Evolutionary conservation across 768 basidiomycete species (phyloP), one percentile per base, ranked within the genome.

Genomic region (Tulasnella sp.): DNA sequence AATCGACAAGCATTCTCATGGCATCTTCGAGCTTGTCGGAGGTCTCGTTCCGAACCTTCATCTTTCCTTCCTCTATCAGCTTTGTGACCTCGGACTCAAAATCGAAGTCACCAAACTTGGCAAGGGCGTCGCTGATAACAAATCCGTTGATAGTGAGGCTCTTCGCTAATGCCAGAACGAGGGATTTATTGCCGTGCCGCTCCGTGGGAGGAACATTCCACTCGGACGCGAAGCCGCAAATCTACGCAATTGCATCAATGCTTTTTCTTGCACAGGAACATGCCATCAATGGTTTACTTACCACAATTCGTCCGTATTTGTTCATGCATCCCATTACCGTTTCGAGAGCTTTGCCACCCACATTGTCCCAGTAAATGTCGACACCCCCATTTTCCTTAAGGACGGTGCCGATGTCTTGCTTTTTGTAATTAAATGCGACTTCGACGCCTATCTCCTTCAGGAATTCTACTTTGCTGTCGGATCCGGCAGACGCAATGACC

Each of bases 401-500:
- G 3, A 91, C 84, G 13, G 90, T 88, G 0, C 81, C 81, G 0
- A 88, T 89, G 70, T 85, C 84, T 0, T 85, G 85, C 0, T 87
- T 92, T 86, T 93, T 91, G 84, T 91, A 93, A 83, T 93, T 92
- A 85, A 92, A 92, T 0, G 87, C 89, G 6, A 91, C 87, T 80
- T 93, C 91, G 0, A 89, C 88, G 0, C 91, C 92, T n/a, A 91
- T 80, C 44, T 83, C 86, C 72, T 86, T 87, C 83, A 91, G 72
- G 81, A 88, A 91, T 5, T 85, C 82, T 7, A 93, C 90, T 83
- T 94, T 93, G 73, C 91, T 90, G n/a, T 93, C 91, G 0, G 89
- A 88, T 1, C 93, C 91, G 0, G 91, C 90, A 0, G 90, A 91
- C 0, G 88, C 90, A 71, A 94, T 91, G 51, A 93, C 92, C 80